Conservation (phyloP, 2,329 filamentous ascomycete species). For the Fusarium sp. region DNA sequence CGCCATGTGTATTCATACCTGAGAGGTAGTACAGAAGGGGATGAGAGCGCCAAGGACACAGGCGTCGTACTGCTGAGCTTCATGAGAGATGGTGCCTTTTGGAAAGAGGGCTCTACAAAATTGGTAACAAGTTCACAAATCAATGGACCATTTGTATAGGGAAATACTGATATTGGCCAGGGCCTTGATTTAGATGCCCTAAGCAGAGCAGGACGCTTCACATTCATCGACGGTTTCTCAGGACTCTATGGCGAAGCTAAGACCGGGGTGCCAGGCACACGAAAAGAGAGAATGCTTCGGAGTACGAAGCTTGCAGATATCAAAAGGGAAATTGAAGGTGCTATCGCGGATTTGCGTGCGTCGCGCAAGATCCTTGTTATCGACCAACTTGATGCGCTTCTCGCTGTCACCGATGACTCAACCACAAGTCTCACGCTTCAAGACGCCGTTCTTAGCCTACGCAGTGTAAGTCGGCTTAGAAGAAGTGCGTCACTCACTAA, state of each 20-base stretch:
- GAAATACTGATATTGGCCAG: slow-evolving; percentile 48
- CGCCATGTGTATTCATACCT: slow-evolving; percentile 64
- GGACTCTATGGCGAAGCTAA: slow-evolving; percentile 57
- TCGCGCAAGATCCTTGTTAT: slow-evolving; percentile 66
- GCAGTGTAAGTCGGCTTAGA: slow-evolving; percentile 64
- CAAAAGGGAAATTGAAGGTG: slow-evolving; percentile 51
- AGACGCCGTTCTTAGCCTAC: slow-evolving; percentile 66
- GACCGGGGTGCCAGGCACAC: background rate
- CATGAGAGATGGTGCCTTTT: slow-evolving; percentile 80
- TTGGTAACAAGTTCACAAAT: slow-evolving; percentile 58
- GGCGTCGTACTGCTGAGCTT: slow-evolving; percentile 84
- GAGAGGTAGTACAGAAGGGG: slow-evolving; percentile 35
- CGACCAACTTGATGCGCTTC: slow-evolving; percentile 72
- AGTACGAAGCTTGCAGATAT: slow-evolving; percentile 50
- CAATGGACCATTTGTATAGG: background rate
- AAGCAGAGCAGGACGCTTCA: slow-evolving; percentile 67
- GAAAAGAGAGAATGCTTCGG: slow-evolving; percentile 42
- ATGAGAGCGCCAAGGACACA: slow-evolving; percentile 45
- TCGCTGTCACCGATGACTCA: slow-evolving; percentile 65
- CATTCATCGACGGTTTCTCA: slow-evolving; percentile 79
- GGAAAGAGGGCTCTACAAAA: slow-evolving; percentile 75
- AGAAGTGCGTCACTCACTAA: background rate
- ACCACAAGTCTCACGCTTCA: slow-evolving; percentile 59
- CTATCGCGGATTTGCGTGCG: slow-evolving; percentile 49
- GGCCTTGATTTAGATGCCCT: slow-evolving; percentile 76